Conservation (phyloP, 1,284 basidiomycete species). For the Coriolopsis trogii region DNA sequence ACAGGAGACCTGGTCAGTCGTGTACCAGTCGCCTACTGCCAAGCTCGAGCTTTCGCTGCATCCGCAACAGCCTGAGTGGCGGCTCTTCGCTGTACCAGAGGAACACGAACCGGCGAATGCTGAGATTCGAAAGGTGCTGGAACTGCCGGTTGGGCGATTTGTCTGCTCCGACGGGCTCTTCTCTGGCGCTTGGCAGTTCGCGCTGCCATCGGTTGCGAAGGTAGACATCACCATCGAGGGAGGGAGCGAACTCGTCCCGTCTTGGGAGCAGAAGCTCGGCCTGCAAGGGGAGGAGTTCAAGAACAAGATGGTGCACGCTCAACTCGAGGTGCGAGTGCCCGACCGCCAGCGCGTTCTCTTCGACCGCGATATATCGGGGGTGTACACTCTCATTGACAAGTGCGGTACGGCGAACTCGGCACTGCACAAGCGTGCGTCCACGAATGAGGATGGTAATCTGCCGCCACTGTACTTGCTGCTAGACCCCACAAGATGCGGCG, state of each 20-base stretch:
- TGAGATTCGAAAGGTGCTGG: slow-evolving; percentile 75
- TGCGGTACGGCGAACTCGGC: slow-evolving; percentile 90
- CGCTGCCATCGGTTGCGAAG: slow-evolving; percentile 65
- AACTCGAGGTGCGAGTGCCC: slow-evolving; percentile 65
- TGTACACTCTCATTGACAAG: slow-evolving; percentile 78
- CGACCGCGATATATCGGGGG: slow-evolving; percentile 83
- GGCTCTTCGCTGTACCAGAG: slow-evolving; percentile 75
- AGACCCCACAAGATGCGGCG: slow-evolving; percentile 82
- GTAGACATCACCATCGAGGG: slow-evolving; percentile 69
- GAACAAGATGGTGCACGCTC: slow-evolving; percentile 70
- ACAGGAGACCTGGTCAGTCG: slow-evolving; percentile 85
- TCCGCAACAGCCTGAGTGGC: slow-evolving; percentile 84
- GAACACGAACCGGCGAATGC: slow-evolving; percentile 77
- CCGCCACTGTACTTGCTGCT: slow-evolving; percentile 82
- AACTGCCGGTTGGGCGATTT: slow-evolving; percentile 80
- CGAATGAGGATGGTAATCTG: slow-evolving; percentile 45
- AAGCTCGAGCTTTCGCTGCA: slow-evolving; percentile 79
- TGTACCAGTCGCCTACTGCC: slow-evolving; percentile 76
- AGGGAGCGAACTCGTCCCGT: slow-evolving; percentile 70
- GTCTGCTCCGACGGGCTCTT: slow-evolving; percentile 62
- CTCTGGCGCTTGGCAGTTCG: slow-evolving; percentile 81
- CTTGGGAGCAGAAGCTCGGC: slow-evolving; percentile 88
- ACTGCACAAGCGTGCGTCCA: slow-evolving; percentile 70
- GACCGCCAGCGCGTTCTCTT: slow-evolving; percentile 53
- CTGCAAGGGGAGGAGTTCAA: slow-evolving; percentile 66